Evolutionary conservation across 208 protist species (phyloP), one percentile per base, ranked within the genome.

Genomic region (Crithidia sp.): DNA sequence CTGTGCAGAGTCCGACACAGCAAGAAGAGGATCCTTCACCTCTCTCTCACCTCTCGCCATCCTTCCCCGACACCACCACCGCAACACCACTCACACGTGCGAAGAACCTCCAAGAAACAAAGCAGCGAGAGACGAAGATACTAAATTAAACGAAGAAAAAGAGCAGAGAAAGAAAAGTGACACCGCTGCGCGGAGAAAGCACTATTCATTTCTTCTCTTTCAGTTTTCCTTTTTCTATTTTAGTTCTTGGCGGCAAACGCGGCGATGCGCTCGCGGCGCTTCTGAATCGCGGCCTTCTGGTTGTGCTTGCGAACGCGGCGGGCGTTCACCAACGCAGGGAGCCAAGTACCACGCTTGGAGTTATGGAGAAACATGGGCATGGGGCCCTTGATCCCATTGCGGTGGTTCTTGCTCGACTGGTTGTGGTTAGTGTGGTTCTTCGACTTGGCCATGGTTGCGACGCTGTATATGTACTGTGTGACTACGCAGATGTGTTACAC

Each of bases 351-450:
- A 52, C 91, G 89, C 81, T 85, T 76, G 76, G 89, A 92, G 83
- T 95, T 95, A 83, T 88, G 76, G 69, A 93, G 68, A 74, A 80
- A 79, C 58, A 89, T 45, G 56, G 89, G 89, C 76, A 93, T 67
- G 71, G 93, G 79, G 71, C 79, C 80, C 80, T 94, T 95, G 77
- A 97, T 95, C 68, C 93, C 93, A 81, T 97, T 97, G 79, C 89
- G 84, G 88, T 97, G 93, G 79, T 95, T 95, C 90, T 97, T 97
- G 74, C 80, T 79, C 78, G 89, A 95, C 85, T 97, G 91, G 86
- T 97, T 97, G 88, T 97, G 93, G 87, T 97, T 97, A 6, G 93
- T 97, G 88, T 97, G 93, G 87, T 97, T 97, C 90, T 97, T 97
- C 52, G 93, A 97, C 89, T 97, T 97, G 74, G 93, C 93, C 93